Percentiles rank a stretch among this genome's conserved stretches.
Evolutionary conservation across 768 basidiomycete species (phyloP).

Genomic region (Exidia glandulosa): DNA sequence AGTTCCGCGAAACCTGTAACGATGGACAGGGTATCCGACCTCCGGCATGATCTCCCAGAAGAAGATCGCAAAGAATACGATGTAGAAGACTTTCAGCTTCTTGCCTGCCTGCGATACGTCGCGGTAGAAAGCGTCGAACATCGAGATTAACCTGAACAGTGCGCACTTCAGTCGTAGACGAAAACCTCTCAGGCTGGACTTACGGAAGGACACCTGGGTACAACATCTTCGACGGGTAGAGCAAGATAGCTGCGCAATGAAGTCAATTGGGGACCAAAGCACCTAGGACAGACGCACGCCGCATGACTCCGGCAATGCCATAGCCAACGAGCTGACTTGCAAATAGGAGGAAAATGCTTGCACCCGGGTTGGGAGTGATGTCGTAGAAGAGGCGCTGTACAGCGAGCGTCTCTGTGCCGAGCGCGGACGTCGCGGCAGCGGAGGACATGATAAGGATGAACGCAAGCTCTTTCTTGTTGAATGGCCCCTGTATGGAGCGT

Average conservation of each 20-base stretch:
- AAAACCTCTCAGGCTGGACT: not conserved
- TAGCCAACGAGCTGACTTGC: conserved; percentile 33
- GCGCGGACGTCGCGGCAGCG: conserved; percentile 41
- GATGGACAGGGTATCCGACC: conserved; percentile 15
- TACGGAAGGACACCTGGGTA: conserved; percentile 35
- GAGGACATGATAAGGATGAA: conserved; percentile 49
- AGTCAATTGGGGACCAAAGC: not conserved
- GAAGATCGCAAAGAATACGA: conserved; percentile 28
- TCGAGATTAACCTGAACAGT: conserved; percentile 22
- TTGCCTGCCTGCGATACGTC: conserved; percentile 28
- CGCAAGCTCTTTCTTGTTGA: conserved; percentile 50
- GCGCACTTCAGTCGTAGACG: not conserved
- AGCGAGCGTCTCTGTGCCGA: conserved; percentile 43
- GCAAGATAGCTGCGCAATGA: conserved; percentile 24
- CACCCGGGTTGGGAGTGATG: conserved; percentile 33
- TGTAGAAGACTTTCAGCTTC: conserved; percentile 45
- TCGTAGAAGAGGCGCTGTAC: conserved; percentile 46
- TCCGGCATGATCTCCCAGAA: conserved; percentile 26
- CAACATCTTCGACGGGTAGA: conserved; percentile 45
- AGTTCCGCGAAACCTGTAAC: not conserved
- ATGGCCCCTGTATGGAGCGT: conserved; percentile 23
- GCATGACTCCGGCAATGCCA: conserved; percentile 43
- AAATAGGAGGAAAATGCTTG: conserved; percentile 35
- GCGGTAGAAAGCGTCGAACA: conserved; percentile 38
- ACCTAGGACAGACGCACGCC: conserved; percentile 36